These are phyloP conservation scores for Clathrus columnatus DNA, from an alignment of 768 basidiomycete genomes.

Conservation along the genomic window DNA sequence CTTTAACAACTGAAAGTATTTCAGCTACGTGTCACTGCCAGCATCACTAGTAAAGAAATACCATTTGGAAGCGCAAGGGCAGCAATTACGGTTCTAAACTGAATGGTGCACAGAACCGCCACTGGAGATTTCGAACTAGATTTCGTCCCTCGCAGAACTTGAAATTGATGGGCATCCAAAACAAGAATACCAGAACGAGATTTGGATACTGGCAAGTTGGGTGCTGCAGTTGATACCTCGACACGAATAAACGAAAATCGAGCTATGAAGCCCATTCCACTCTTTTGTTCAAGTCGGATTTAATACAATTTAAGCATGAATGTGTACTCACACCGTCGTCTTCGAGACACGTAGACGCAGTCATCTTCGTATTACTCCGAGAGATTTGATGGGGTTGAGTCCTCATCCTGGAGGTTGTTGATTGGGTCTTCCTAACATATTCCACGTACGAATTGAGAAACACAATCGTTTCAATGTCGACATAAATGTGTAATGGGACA, in stretches of 20 bases:
- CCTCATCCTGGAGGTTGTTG: constrained; percentile 8
- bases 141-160: constrained; percentile 26
- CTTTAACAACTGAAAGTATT: constrained; percentile 8
- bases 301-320: neutral
- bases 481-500: constrained; percentile 62
- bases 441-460: constrained; percentile 39
- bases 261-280: constrained; percentile 24
- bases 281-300: neutral
- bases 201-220: constrained; percentile 23
- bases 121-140: constrained; percentile 12
- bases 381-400: neutral
- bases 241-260: constrained; percentile 51
- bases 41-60: neutral
- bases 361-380: constrained; percentile 10
- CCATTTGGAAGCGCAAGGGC: constrained; percentile 12
- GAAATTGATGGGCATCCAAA: constrained; percentile 51
- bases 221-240: constrained; percentile 60
- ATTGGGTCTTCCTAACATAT: constrained; percentile 24
- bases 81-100: constrained; percentile 5
- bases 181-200: constrained; percentile 63
- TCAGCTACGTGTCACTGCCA: neutral
- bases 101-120: neutral
- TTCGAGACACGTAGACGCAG: neutral
- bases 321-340: neutral
- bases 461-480: constrained; percentile 46